Evolutionary conservation across 148 eudicot species (phyloP), one percentile per base, ranked within the genome.

Genomic region (Suaeda aralocaspica): DNA sequence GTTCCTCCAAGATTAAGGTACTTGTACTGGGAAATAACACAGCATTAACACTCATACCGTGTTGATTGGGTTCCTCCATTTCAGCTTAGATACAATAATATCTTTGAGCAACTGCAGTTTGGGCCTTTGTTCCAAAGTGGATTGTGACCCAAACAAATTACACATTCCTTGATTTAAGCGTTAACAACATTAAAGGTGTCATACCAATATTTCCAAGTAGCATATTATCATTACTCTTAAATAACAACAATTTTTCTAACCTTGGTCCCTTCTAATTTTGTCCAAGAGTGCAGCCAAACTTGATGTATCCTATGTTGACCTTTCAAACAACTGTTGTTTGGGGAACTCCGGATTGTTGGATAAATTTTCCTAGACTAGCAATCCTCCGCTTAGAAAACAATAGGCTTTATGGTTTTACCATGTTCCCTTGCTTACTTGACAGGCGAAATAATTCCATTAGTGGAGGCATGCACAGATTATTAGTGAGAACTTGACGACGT

Each of bases 311-410:
- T 46, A 36, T 61, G 8, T 26, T 8, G 75, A 72, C 28, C 39
- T 72, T 25, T 73, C 76, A 30, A 58, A 57, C 55, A 73, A 73
- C 66, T 73, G 36, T 45, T 73, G 10, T 66, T 56, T 0, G 71
- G 52, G 15, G 63, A 21, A 33, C 55, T 66, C 42, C 53, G 3
- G 41, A 72, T 25, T 72, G 68, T 59, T 70, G 74, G 74, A 26
- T 24, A 9, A 59, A 59, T 6, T 52, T 39, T 25, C 0, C 31
- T 12, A 19, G 13, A 0, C 9, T 73, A 19, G 0, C 22, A 7
- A 1, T 33, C 0, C 4, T 71, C 4, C 12, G 5, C 22, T 29
- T 71, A 2, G 49, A 61, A 49, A 25, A 48, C 15, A 71, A 62
- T 15, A 49, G 16, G 11, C 33, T 71, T 61, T 61, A 19, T 1